Base-by-base conservation (phyloP, 2,329 filamentous ascomycete species). In the Talaromyces islandicus region DNA sequence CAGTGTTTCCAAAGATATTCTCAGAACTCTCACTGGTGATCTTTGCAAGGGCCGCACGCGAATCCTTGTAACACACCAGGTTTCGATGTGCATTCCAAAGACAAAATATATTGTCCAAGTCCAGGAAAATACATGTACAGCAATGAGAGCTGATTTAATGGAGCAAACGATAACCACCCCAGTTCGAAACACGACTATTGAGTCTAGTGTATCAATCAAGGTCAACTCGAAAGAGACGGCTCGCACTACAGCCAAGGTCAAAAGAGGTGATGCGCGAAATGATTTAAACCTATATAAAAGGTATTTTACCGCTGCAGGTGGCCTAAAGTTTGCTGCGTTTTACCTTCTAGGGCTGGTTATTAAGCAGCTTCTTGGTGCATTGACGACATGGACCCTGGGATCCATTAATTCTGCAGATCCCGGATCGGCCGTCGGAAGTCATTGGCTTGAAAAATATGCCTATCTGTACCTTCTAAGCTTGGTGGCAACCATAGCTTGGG, bases 1-100 rank as follows among this genome's bases (percentile, higher is more conserved):
- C 2, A 89, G 92, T 68, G 90, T 92, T 32, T 90, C 90, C n/a
- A 84, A 88, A 27, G 88, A 91, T 67, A 87, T 93, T 54, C 88
- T 92, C 64, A 82, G 89, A 60, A 91, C 88, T 62, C 78, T 93
- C 2, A 87, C 83, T 2, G 90, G 90, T 7, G 83, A 88, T 54
- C 80, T 93, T 12, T 87, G 88, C 62, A 73, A 80, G 24, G 86
- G 85, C 0, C 80, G 90, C 58, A 94, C 90, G 1, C 79, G 90
- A 29, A 90, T 94, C 53, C 77, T 94, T 4, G 90, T 92, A 25
- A 94, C 90, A 0, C 90, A 94, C 68, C 89, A 93, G 66, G 87
- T 92, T n/a, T 84, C 84, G 2, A 80, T 93, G 1, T 88, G 87
- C 64, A 81, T 90, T 59, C 80, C 88, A 11, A 84, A 84, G 68